A percentile compares a stretch with the other conserved stretches of the same genome.
Evolutionary conservation across 768 basidiomycete genomes (phyloP).

Genomic region (Serendipita sp.): DNA sequence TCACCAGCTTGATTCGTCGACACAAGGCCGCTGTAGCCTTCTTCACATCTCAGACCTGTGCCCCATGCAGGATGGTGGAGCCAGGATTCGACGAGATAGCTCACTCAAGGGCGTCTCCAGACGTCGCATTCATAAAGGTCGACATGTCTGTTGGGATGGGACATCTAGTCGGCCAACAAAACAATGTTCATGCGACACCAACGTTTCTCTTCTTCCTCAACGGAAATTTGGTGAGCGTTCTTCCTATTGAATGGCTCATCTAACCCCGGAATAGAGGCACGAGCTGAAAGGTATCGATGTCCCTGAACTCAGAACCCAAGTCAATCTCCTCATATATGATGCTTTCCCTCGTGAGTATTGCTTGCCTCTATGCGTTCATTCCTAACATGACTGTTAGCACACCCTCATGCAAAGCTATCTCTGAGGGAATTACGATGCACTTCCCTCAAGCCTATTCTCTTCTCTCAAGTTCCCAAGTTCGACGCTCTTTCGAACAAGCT

Average conservation of each 20-base stretch:
- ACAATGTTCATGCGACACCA: slow-evolving; percentile 61
- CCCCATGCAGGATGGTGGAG: slow-evolving; percentile 70
- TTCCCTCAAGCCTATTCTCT: slow-evolving; percentile 62
- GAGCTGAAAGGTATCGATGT: slow-evolving; percentile 62
- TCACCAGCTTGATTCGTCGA: slow-evolving; percentile 43
- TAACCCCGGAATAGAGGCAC: slow-evolving; percentile 29
- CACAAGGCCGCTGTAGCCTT: slow-evolving; percentile 65
- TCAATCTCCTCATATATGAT: slow-evolving; percentile 57
- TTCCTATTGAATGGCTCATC: not conserved
- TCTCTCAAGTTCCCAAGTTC: slow-evolving; percentile 51
- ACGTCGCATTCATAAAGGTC: slow-evolving; percentile 68
- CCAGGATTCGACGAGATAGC: slow-evolving; percentile 72
- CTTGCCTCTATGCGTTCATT: not conserved
- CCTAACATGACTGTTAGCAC: slow-evolving; percentile 32
- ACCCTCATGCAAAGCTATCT: slow-evolving; percentile 49
- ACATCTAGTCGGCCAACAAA: slow-evolving; percentile 40
- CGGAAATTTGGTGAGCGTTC: slow-evolving; percentile 42
- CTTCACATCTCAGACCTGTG: slow-evolving; percentile 63
- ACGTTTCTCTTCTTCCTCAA: slow-evolving; percentile 81
- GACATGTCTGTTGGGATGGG: slow-evolving; percentile 64
- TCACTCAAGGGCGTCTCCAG: slow-evolving; percentile 36
- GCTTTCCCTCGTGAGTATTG: slow-evolving; percentile 60
- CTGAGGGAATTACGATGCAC: slow-evolving; percentile 46
- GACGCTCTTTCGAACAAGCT: slow-evolving; percentile 51
- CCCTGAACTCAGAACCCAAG: slow-evolving; percentile 52